These are phyloP conservation scores for Suhomyces faveliae DNA, from an alignment of 805 yeast species.

Conservation along the genomic window DNA sequence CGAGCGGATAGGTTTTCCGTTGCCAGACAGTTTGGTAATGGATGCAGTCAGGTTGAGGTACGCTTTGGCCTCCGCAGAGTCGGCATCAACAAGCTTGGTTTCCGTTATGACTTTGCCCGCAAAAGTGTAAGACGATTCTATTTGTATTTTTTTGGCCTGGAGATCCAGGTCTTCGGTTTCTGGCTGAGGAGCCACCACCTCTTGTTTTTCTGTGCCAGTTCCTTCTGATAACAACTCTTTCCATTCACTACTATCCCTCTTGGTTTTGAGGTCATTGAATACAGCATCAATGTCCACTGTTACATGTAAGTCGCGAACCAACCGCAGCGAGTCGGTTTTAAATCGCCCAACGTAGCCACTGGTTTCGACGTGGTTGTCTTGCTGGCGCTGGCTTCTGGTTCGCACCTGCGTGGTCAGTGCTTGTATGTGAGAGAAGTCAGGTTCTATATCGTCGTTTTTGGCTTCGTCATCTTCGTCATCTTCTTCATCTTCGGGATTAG, in stretches of 20 bases:
- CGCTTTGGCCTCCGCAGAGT: slow-evolving; percentile 86
- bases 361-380: slow-evolving; percentile 28
- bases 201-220: slow-evolving; percentile 5
- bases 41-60: slow-evolving; percentile 58
- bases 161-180: slow-evolving; percentile 15
- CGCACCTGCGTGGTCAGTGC: slow-evolving; percentile 56
- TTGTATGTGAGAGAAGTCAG: slow-evolving; percentile 54
- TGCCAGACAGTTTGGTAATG: slow-evolving; percentile 14
- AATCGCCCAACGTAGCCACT: slow-evolving; percentile 13
- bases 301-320: slow-evolving; percentile 9
- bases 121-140: slow-evolving; percentile 77
- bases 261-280: slow-evolving; percentile 26
- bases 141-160: slow-evolving; percentile 56
- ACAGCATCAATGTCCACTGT: slow-evolving; percentile 33
- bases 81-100: slow-evolving; percentile 69
- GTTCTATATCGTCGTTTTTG: slow-evolving; percentile 12
- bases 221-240: slow-evolving; percentile 11
- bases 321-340: slow-evolving; percentile 17
- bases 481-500: slow-evolving; percentile 25
- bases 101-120: slow-evolving; percentile 85
- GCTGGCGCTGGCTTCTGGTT: slow-evolving; percentile 62
- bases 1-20: slow-evolving; percentile 18
- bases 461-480: slow-evolving; percentile 35
- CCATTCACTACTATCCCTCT: slow-evolving; percentile 12
- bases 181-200: not conserved